Conservation (phyloP, 2,329 filamentous ascomycete species). For the Fusarium temperatum region DNA sequence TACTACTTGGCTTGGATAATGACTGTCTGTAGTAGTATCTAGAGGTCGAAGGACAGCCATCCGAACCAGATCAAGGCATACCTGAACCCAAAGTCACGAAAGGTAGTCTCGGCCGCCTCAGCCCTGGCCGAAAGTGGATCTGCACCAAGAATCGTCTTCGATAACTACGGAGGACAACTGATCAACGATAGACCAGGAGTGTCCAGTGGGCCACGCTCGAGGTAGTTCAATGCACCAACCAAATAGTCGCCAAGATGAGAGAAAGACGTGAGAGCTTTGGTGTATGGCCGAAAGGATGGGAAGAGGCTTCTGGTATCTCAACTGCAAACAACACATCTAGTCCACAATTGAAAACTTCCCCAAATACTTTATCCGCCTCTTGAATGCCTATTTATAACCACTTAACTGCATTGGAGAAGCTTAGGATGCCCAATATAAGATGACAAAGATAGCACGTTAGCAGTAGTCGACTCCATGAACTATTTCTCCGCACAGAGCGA, state of each 20-base stretch:
- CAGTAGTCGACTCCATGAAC: neutral
- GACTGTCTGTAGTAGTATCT: too few species aligned
- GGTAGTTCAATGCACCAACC: neutral
- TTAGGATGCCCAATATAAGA: neutral
- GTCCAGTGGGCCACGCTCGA: neutral
- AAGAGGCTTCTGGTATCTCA: neutral
- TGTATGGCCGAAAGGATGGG: neutral
- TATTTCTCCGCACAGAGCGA: neutral
- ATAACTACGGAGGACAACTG: neutral
- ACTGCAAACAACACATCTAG: neutral
- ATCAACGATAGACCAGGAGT: neutral
- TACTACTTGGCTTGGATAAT: neutral
- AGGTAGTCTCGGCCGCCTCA: neutral
- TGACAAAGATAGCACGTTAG: neutral
- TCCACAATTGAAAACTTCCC: neutral
- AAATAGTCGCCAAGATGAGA: neutral
- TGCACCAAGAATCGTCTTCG: neutral
- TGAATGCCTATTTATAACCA: neutral
- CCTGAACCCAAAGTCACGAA: neutral
- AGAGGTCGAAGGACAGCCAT: too few species aligned
- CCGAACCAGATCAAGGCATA: neutral
- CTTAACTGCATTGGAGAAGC: neutral
- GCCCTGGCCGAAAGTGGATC: neutral
- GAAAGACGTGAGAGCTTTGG: neutral
- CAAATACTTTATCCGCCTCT: neutral